These are phyloP conservation scores for Rhynchosporium graminicola DNA, from an alignment of 2,329 filamentous ascomycete genomes.

Conservation along the genomic window DNA sequence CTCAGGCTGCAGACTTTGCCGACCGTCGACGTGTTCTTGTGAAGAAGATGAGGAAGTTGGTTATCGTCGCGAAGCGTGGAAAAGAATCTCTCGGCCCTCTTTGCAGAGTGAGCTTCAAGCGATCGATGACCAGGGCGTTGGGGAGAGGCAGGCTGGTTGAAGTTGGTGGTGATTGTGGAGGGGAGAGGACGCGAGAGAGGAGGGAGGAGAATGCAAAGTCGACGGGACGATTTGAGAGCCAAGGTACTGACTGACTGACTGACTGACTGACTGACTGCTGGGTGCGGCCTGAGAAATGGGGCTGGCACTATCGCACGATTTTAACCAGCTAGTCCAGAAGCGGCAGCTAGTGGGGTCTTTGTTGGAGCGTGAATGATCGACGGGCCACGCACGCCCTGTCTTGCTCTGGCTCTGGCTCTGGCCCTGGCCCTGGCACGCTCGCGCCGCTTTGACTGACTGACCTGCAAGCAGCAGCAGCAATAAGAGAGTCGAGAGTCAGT, in stretches of 20 bases:
- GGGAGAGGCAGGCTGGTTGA: slow-evolving; percentile 12
- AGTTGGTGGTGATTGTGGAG: slow-evolving; percentile 20
- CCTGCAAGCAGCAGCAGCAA: too few species aligned
- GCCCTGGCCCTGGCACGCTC: too few species aligned
- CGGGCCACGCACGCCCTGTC: neutral
- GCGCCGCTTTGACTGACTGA: too few species aligned
- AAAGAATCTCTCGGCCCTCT: slow-evolving; percentile 25
- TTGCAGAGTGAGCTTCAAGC: slow-evolving; percentile 19
- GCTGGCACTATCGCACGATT: neutral
- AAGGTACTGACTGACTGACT: neutral
- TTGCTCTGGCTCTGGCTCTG: neutral
- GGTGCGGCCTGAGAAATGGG: neutral
- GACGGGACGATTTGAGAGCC: slow-evolving; percentile 17
- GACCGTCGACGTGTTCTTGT: slow-evolving; percentile 25
- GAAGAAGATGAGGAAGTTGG: slow-evolving; percentile 15
- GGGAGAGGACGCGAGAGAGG: slow-evolving; percentile 25
- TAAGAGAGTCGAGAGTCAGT: too few species aligned
- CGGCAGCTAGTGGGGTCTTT: neutral
- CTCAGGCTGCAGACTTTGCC: slow-evolving; percentile 16
- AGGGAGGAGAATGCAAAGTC: slow-evolving; percentile 29
- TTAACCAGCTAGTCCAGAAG: neutral
- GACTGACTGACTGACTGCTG: neutral
- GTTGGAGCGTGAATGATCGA: neutral
- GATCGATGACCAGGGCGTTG: slow-evolving; percentile 25
- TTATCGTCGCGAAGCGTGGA: slow-evolving; percentile 11